Conservation (phyloP, 1,284 basidiomycete genomes). For the Trichosporon sp. region DNA sequence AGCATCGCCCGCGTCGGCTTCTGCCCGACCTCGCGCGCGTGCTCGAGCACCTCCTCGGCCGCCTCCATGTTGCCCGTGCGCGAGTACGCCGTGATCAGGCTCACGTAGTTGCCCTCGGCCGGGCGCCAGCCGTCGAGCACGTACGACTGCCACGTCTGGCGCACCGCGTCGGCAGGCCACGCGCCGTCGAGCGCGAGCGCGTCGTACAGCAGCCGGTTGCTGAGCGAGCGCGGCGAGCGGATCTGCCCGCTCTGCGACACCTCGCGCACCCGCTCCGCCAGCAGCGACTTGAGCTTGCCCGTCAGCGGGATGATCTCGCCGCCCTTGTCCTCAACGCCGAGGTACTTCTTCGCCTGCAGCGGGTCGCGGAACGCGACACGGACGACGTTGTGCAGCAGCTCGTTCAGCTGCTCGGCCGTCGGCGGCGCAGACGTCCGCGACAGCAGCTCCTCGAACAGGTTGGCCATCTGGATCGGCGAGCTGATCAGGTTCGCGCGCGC, state of each 20-base stretch:
- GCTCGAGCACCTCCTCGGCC: slow-evolving; percentile 29
- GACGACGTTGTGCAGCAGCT: slow-evolving; percentile 24
- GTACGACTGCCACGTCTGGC: slow-evolving; percentile 31
- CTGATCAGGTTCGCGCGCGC: slow-evolving; percentile 17
- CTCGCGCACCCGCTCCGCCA: slow-evolving; percentile 3
- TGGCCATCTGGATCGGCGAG: slow-evolving; percentile 25
- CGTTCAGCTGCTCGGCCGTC: slow-evolving; percentile 23
- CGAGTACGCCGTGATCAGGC: slow-evolving; percentile 38
- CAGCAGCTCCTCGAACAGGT: slow-evolving; percentile 24
- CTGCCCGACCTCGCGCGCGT: slow-evolving; percentile 26
- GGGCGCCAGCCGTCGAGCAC: slow-evolving; percentile 37
- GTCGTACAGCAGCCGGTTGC: slow-evolving; percentile 34
- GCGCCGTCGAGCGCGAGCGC: slow-evolving; percentile 22
- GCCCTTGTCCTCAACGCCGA: neutral
- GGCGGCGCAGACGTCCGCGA: slow-evolving; percentile 18
- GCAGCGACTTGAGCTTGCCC: neutral
- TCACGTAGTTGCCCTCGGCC: slow-evolving; percentile 28
- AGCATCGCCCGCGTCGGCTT: slow-evolving; percentile 25
- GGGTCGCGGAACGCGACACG: slow-evolving; percentile 10
- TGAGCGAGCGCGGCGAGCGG: slow-evolving; percentile 17
- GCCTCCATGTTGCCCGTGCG: slow-evolving; percentile 32
- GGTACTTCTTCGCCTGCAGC: neutral
- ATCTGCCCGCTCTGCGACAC: slow-evolving; percentile 9
- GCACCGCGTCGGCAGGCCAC: slow-evolving; percentile 24
- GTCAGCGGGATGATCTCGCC: neutral